Base-by-base conservation (phyloP, 2,329 filamentous ascomycete genomes). In the Hymenoscyphus fructigenus region DNA sequence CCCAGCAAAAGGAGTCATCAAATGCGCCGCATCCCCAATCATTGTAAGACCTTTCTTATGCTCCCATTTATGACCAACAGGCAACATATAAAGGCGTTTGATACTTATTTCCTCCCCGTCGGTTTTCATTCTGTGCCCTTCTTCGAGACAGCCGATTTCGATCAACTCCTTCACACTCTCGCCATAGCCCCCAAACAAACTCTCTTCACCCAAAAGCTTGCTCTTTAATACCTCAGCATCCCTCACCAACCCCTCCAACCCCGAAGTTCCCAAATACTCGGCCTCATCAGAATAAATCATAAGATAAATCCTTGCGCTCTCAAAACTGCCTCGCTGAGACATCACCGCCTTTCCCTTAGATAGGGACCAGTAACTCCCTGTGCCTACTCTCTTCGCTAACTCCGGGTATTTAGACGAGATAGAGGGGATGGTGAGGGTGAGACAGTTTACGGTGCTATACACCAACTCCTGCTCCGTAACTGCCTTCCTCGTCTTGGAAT, bases 1-100 rank as follows among this genome's bases (percentile, higher is more conserved):
- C 1, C 82, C 82, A 0, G 77, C 77, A 28, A 28, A 57, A 68
- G 80, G 79, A 0, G 78, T 79, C 78, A 81, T 81, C 2, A 83
- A 67, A 72, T 84, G 81, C 5, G 82, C 82, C 2, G 82, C 80
- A 69, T 84, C 82, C 0, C 83, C 83, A 5, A 84, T 69, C 9
- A 85, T 72, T 1, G 83, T 82, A 5, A 81, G 72, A 1, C 80
- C 80, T 1, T 23, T 23, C 17, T 28, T 60, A 23, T 70, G 65
- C 14, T 62, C 20, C 71, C 70, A 73, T 2, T n/a, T 65, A 23
- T 64, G 38, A 10, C 53, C 63, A 3, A 53, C 34, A 12, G 64
- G 61, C 5, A 70, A 56, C 69, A 67, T 68, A 32, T 57, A 63
- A 6, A 70, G 44, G 2, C 60, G 61, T 1, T 78, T 76, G n/a